These are phyloP conservation scores for Eragrostis curvula DNA, from an alignment of 176 grass and related monocot genomes.

Conservation along the genomic window DNA sequence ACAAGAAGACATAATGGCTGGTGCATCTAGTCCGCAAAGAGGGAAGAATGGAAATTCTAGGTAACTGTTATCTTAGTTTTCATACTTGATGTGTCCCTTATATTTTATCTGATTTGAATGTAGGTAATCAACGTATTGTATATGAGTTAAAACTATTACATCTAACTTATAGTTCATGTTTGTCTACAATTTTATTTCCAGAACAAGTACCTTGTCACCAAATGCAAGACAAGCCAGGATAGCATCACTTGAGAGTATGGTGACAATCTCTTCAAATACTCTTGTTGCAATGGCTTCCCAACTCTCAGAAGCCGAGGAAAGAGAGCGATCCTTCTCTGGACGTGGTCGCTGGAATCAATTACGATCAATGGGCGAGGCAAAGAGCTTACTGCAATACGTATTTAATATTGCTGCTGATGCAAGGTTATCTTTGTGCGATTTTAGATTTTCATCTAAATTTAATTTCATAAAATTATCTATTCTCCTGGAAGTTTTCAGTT, in stretches of 20 bases:
- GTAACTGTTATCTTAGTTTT: slow-evolving; percentile 50
- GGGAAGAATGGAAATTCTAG: slow-evolving; percentile 82
- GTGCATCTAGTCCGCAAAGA: slow-evolving; percentile 58
- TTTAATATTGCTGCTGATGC: slow-evolving; percentile 87
- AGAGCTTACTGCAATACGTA: slow-evolving; percentile 88
- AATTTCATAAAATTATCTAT: not conserved
- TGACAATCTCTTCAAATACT: slow-evolving; percentile 90
- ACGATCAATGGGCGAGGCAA: slow-evolving; percentile 87
- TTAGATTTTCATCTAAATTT: slow-evolving; percentile 33
- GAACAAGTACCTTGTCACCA: slow-evolving; percentile 77
- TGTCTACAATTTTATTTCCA: slow-evolving; percentile 44
- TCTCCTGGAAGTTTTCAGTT: slow-evolving; percentile 5
- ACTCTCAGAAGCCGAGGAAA: slow-evolving; percentile 97
- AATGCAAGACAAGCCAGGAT: slow-evolving; percentile 88
- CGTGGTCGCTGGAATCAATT: slow-evolving; percentile 92
- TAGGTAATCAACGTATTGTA: slow-evolving; percentile 5
- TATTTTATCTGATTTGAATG: not conserved
- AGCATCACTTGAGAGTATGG: slow-evolving; percentile 95
- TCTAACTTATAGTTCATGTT: slow-evolving; percentile 29
- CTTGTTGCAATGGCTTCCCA: slow-evolving; percentile 97
- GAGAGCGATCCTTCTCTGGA: slow-evolving; percentile 88
- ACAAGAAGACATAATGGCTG: slow-evolving; percentile 65
- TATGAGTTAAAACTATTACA: slow-evolving; percentile 7
- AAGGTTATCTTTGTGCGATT: slow-evolving; percentile 52
- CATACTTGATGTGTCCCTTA: slow-evolving; percentile 9